Conservation (phyloP, 495 filamentous ascomycete species). For the Penicillium dipodomyicola region DNA sequence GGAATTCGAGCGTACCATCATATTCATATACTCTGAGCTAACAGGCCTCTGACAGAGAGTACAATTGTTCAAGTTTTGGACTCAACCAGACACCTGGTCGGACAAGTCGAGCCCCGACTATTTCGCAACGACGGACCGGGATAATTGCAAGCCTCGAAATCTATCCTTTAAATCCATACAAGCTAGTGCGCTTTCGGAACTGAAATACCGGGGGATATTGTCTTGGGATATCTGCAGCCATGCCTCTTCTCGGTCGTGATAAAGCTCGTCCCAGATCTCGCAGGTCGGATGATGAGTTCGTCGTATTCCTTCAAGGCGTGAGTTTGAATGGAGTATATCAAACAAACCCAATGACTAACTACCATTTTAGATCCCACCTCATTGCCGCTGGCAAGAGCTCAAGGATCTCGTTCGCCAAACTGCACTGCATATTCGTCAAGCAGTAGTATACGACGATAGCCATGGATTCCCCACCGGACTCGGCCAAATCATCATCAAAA, state of each 20-base stretch:
- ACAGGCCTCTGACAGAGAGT: neutral
- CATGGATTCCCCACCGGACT: slow-evolving; percentile 47
- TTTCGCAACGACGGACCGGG: slow-evolving; percentile 20
- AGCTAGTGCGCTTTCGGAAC: slow-evolving; percentile 5
- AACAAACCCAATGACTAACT: slow-evolving; percentile 7
- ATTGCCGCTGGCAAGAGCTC: slow-evolving; percentile 51
- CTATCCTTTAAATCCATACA: slow-evolving; percentile 1
- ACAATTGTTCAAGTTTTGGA: slow-evolving; percentile 15
- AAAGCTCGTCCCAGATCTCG: slow-evolving; percentile 35
- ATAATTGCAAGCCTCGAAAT: slow-evolving; percentile 7
- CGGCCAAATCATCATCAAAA: slow-evolving; percentile 50
- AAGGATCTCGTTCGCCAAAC: slow-evolving; percentile 50
- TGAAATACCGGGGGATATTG: neutral
- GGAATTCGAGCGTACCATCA: neutral
- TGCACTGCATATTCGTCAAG: slow-evolving; percentile 47
- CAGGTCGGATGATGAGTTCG: slow-evolving; percentile 46
- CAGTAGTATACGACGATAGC: slow-evolving; percentile 48
- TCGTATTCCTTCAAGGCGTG: slow-evolving; percentile 49
- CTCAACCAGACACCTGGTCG: slow-evolving; percentile 18
- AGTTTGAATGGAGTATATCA: slow-evolving; percentile 13
- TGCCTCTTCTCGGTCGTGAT: slow-evolving; percentile 36
- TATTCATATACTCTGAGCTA: slow-evolving; percentile 3
- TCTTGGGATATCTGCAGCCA: slow-evolving; percentile 14
- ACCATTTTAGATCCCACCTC: slow-evolving; percentile 40
- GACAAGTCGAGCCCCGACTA: slow-evolving; percentile 18